Evolutionary conservation across 352 stramenopile species (phyloP).

Genomic region (Aphanomyces invadans): DNA sequence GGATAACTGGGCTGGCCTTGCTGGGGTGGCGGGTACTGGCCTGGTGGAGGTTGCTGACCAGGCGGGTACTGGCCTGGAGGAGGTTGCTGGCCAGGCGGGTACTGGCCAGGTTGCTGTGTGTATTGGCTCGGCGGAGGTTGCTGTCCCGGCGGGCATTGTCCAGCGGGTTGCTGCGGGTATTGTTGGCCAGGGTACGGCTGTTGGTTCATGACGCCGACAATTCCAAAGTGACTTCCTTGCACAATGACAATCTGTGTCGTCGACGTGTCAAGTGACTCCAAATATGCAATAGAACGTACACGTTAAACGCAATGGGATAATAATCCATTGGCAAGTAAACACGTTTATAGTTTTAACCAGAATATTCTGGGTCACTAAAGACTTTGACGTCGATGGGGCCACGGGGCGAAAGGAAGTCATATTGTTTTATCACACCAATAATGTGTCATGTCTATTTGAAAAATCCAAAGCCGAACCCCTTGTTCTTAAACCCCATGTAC

Average conservation of each 20-base stretch:
- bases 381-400: too few relatives aligned
- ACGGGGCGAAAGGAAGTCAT: too few relatives aligned
- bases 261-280: neutral
- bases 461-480: conserved; percentile 13
- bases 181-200: neutral
- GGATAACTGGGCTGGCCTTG: neutral
- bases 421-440: too few relatives aligned
- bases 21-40: neutral
- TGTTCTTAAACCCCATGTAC: conserved; percentile 8
- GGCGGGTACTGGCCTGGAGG: neutral
- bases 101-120: neutral
- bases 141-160: neutral
- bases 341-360: too few relatives aligned
- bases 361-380: neutral
- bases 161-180: neutral
- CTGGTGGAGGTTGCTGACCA: neutral
- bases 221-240: too few relatives aligned
- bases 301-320: too few relatives aligned
- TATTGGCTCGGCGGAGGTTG: neutral
- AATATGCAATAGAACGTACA: too few relatives aligned
- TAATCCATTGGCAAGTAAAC: too few relatives aligned
- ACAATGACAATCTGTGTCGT: too few relatives aligned
- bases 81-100: neutral
- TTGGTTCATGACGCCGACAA: neutral
- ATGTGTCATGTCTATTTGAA: neutral